Evolutionary conservation across 164 flowering plant genomes (phyloP).

Genomic region (Vitis labrusca): DNA sequence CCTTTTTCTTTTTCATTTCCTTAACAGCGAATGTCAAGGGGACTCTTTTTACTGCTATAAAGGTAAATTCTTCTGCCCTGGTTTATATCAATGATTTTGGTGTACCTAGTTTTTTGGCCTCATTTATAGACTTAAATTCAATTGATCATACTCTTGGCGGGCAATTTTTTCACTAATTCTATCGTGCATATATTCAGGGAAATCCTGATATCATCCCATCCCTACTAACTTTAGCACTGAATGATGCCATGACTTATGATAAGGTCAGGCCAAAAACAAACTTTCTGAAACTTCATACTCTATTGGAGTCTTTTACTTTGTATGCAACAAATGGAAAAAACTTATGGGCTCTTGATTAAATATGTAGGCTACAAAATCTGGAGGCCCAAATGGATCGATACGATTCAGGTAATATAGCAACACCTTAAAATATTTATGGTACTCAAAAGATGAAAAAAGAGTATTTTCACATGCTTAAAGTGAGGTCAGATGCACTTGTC

Average conservation of each 20-base stretch:
- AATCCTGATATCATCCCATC: slow-evolving; percentile 72
- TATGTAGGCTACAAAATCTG: slow-evolving; percentile 87
- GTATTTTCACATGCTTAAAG: background rate
- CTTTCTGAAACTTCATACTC: background rate
- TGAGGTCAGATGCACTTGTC: background rate
- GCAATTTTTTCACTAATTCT: too few relatives aligned
- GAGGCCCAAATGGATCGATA: slow-evolving; percentile 94
- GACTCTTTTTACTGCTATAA: slow-evolving; percentile 48
- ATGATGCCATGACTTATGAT: slow-evolving; percentile 84
- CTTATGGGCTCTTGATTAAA: slow-evolving; percentile 27
- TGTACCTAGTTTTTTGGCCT: background rate
- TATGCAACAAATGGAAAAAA: background rate
- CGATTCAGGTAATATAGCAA: slow-evolving; percentile 66
- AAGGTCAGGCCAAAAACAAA: slow-evolving; percentile 51
- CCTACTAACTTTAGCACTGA: slow-evolving; percentile 70
- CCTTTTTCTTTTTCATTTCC: background rate
- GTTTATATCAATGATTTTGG: background rate
- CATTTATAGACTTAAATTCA: background rate
- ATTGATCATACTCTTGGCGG: background rate
- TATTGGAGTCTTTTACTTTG: background rate
- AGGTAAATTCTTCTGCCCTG: slow-evolving; percentile 41
- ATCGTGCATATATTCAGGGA: slow-evolving; percentile 35
- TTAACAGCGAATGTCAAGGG: slow-evolving; percentile 63
- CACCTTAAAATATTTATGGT: background rate
- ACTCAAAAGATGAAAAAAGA: background rate